Evolutionary conservation across 371 early-diverging fungal genomes (phyloP).

Genomic region (Blakeslea trispora): DNA sequence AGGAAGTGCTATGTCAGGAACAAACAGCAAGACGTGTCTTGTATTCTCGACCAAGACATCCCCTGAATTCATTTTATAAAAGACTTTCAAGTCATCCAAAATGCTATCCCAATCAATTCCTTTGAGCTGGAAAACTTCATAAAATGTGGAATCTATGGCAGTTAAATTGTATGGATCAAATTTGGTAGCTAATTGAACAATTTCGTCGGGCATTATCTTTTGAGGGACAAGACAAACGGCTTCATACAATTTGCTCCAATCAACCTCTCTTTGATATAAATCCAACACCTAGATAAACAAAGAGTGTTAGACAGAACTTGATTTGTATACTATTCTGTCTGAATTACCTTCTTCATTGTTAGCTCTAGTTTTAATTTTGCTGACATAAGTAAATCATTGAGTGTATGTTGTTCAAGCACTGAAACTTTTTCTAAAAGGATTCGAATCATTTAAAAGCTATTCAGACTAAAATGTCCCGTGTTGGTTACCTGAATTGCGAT

Average conservation of each 20-base stretch:
- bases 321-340: too few relatives aligned
- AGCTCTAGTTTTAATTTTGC: slow-evolving; percentile 37
- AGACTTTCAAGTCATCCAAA: slow-evolving; percentile 31
- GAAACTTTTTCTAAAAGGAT: slow-evolving; percentile 29
- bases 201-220: slow-evolving; percentile 8
- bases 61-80: slow-evolving; percentile 36
- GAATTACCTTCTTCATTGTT: slow-evolving; percentile 35
- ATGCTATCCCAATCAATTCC: slow-evolving; percentile 36
- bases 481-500: slow-evolving; percentile 11
- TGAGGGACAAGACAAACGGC: slow-evolving; percentile 13
- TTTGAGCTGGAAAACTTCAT: slow-evolving; percentile 26
- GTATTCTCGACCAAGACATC: slow-evolving; percentile 23
- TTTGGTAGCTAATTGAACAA: slow-evolving; percentile 11
- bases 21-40: slow-evolving; percentile 36
- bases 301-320: too few relatives aligned
- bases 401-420: slow-evolving; percentile 23
- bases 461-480: slow-evolving; percentile 24
- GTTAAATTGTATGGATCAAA: slow-evolving; percentile 23
- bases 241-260: slow-evolving; percentile 42
- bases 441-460: slow-evolving; percentile 25
- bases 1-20: slow-evolving; percentile 28
- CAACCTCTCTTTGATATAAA: slow-evolving; percentile 31
- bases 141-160: slow-evolving; percentile 26
- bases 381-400: slow-evolving; percentile 30
- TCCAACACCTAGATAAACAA: slow-evolving; percentile 25